These are phyloP conservation scores for Penicillium sp. DNA, from an alignment of 2,329 filamentous ascomycete species.

Conservation along the genomic window DNA sequence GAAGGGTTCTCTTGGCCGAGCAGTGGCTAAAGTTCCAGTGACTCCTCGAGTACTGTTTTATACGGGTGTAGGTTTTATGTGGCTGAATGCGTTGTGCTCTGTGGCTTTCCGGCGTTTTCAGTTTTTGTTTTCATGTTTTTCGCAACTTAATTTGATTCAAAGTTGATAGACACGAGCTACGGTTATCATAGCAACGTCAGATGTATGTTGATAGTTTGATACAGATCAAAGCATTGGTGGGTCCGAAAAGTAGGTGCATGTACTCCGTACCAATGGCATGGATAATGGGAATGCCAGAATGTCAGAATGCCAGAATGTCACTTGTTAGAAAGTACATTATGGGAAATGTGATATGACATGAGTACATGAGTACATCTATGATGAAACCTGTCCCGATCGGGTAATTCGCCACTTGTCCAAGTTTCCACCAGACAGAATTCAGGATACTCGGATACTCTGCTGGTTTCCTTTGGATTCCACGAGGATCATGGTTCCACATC, in stretches of 20 bases:
- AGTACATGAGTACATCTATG: neutral
- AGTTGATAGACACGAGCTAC: neutral
- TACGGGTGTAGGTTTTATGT: neutral
- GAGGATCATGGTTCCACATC: slow-evolving; percentile 1
- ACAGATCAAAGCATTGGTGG: neutral
- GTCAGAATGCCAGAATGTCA: neutral
- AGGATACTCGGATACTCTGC: no score
- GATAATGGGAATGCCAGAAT: neutral
- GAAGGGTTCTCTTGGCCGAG: no score
- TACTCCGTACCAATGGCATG: neutral
- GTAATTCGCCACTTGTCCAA: slow-evolving; percentile 7
- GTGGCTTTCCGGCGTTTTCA: neutral
- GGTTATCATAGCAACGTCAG: slow-evolving; percentile 1
- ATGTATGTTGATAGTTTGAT: neutral
- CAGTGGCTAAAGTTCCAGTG: neutral
- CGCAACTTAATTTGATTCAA: neutral
- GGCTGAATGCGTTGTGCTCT: neutral
- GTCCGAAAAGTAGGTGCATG: neutral
- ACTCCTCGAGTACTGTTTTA: neutral
- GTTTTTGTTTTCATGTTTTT: neutral
- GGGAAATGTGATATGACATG: neutral
- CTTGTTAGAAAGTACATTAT: neutral
- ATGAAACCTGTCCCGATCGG: slow-evolving; percentile 7
- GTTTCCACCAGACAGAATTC: slow-evolving; percentile 1
- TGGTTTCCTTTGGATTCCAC: neutral